phyloP scores from a whole-genome alignment of 768 basidiomycete genomes.

The Neoboletus brunneissimus region DNA sequence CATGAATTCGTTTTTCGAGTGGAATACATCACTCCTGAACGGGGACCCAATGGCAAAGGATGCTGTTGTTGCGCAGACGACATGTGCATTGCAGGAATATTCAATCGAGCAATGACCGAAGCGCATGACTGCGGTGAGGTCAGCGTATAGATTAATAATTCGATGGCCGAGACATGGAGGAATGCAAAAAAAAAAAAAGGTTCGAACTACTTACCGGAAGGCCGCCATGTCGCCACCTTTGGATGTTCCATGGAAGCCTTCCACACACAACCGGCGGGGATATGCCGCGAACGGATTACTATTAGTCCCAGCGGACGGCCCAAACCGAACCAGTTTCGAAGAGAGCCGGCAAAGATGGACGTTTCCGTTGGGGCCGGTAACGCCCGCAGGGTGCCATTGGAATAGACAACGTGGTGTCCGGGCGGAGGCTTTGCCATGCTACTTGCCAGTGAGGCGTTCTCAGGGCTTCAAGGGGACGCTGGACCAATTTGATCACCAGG shows the following conservation, averaged over 20 bases:
- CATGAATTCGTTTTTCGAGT: not conserved
- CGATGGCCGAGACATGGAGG: not conserved
- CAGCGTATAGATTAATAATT: not conserved
- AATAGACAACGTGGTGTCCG: slow-evolving; percentile 12
- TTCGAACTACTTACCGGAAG: not conserved
- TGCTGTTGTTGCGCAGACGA: not conserved
- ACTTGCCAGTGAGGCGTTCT: not conserved
- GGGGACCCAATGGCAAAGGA: slow-evolving; percentile 1
- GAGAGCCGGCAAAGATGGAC: not conserved
- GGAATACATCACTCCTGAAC: not conserved
- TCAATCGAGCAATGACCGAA: not conserved
- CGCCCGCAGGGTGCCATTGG: not conserved
- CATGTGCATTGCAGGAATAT: not conserved
- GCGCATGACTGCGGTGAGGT: slow-evolving; percentile 9
- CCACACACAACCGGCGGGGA: slow-evolving; percentile 12
- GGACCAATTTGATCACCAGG: not conserved
- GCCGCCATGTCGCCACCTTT: slow-evolving; percentile 7
- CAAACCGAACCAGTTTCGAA: slow-evolving; percentile 11
- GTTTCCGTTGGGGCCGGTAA: not conserved
- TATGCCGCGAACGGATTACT: slow-evolving; percentile 6
- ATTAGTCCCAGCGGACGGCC: not conserved
- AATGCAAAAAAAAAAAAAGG: not conserved
- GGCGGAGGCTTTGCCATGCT: not conserved
- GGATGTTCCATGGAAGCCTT: slow-evolving; percentile 23
- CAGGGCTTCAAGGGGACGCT: not conserved